Conservation (phyloP, 164 flowering plant genomes). For the Annona squamosa region DNA sequence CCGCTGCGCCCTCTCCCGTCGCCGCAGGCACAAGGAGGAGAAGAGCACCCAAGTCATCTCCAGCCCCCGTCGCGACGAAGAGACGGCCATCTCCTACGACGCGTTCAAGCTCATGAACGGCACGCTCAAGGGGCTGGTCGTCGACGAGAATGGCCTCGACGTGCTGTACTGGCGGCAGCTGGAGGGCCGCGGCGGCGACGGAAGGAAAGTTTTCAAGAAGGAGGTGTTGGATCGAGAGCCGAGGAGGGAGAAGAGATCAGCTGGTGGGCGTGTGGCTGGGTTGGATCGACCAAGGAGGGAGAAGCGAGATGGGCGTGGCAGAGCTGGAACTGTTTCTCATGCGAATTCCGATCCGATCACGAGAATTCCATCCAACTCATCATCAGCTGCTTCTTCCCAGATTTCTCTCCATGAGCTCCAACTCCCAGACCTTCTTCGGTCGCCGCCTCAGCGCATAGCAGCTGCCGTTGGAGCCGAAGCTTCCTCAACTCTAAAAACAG, state of each 20-base stretch:
- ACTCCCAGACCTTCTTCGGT: neutral
- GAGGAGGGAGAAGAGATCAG: neutral
- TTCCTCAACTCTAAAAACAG: neutral
- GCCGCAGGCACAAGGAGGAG: neutral
- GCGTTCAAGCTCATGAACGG: slow-evolving; percentile 34
- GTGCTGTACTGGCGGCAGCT: slow-evolving; percentile 79
- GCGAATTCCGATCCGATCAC: neutral
- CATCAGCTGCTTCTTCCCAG: neutral
- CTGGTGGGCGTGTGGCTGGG: slow-evolving; percentile 12
- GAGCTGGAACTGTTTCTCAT: slow-evolving; percentile 5
- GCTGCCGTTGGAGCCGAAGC: neutral
- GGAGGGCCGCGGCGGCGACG: slow-evolving; percentile 21
- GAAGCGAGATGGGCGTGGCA: neutral
- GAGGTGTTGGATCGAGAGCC: slow-evolving; percentile 11
- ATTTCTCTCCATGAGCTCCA: neutral
- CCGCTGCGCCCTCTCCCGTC: slow-evolving; percentile 8
- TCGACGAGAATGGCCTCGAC: slow-evolving; percentile 87
- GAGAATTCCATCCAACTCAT: neutral
- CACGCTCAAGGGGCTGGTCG: slow-evolving; percentile 55
- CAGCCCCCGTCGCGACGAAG: slow-evolving; percentile 10
- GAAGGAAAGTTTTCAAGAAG: slow-evolving; percentile 21
- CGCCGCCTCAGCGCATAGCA: neutral
- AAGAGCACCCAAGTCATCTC: neutral
- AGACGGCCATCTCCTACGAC: slow-evolving; percentile 4
- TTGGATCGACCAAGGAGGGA: neutral